Evolutionary conservation across 768 basidiomycete species (phyloP).

Genomic region (Boletus reticulatus): DNA sequence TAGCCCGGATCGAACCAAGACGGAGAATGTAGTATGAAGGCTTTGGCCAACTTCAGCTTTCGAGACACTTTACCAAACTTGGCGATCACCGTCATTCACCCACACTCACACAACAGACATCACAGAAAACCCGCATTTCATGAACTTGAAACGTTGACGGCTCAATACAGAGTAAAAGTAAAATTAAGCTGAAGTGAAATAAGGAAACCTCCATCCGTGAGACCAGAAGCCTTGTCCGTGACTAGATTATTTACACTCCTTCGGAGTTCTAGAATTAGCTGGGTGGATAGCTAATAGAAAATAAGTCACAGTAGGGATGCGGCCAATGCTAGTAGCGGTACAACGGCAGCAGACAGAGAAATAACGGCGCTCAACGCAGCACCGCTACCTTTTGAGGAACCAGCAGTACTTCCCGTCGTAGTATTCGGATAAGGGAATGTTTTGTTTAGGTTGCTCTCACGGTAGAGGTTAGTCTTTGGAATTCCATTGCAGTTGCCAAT

Average conservation of each 20-base stretch:
- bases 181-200: background rate
- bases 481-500: constrained; percentile 77
- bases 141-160: background rate
- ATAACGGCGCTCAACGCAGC: constrained; percentile 12
- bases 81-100: constrained; percentile 9
- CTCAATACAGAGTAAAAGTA: constrained; percentile 11
- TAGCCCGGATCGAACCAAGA: constrained; percentile 1
- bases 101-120: too few species aligned
- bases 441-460: constrained; percentile 75
- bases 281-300: constrained; percentile 4
- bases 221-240: too few species aligned
- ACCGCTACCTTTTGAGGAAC: constrained; percentile 3
- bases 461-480: constrained; percentile 68
- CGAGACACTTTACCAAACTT: background rate
- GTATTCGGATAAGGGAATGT: constrained; percentile 57
- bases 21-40: background rate
- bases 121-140: background rate
- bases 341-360: constrained; percentile 9
- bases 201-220: too few species aligned
- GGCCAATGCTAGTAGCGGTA: constrained; percentile 13
- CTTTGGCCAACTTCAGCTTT: background rate
- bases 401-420: constrained; percentile 11
- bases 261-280: constrained; percentile 22
- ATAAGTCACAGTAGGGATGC: constrained; percentile 18
- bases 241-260: background rate